Conservation (phyloP, 73 alveolate species). For the Urostyla sp. region DNA sequence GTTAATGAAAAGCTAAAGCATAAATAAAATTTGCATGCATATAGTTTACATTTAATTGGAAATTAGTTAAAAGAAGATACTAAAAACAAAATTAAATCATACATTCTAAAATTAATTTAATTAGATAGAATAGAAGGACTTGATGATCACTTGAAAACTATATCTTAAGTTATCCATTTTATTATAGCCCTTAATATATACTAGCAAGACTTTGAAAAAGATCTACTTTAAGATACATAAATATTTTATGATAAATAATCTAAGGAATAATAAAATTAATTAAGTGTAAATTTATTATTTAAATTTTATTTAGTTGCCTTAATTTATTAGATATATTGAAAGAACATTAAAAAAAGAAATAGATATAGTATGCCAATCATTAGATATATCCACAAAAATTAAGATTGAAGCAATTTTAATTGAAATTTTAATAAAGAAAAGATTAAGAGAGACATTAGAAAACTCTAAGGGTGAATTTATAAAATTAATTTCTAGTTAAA, state of each 20-base stretch:
- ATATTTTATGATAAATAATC: conserved; percentile 36
- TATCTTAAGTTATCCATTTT: conserved; percentile 38
- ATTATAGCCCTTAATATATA: conserved; percentile 46
- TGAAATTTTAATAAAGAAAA: not conserved
- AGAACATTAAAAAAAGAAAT: not conserved
- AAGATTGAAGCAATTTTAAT: not conserved
- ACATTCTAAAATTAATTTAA: conserved; percentile 33
- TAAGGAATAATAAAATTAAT: not conserved
- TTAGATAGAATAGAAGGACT: conserved; percentile 39
- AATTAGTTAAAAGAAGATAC: conserved; percentile 11
- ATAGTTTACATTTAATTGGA: conserved; percentile 3
- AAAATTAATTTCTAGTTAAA: not conserved
- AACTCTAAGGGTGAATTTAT: conserved; percentile 29
- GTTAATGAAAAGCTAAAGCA: conserved; percentile 2
- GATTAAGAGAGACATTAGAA: not conserved
- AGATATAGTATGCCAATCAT: conserved; percentile 41
- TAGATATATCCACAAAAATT: conserved; percentile 39
- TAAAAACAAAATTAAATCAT: not conserved
- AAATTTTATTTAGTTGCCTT: not conserved
- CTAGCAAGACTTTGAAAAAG: conserved; percentile 42
- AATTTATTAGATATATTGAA: not conserved
- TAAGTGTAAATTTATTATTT: conserved; percentile 5
- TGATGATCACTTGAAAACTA: conserved; percentile 10
- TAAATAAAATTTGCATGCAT: not conserved
- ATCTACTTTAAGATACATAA: conserved; percentile 45